Percentiles rank a stretch among this genome's conserved stretches.
Evolutionary conservation across 2,329 filamentous ascomycete genomes (phyloP).

Genomic region (Nakataea oryzae): DNA sequence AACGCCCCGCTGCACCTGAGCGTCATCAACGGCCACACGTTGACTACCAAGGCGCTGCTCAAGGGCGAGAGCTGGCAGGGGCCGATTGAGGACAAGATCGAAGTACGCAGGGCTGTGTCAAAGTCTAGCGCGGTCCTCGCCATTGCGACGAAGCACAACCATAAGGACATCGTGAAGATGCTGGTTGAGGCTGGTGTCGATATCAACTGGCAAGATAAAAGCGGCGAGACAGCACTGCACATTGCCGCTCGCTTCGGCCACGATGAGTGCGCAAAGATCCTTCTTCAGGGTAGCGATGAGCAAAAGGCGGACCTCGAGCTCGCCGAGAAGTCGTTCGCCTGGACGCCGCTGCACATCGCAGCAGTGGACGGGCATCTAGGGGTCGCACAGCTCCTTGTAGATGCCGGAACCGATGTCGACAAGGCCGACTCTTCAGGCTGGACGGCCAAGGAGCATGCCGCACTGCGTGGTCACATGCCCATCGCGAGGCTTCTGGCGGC

Average conservation of each 20-base stretch:
- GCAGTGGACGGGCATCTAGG: constrained; percentile 76
- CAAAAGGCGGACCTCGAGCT: constrained; percentile 71
- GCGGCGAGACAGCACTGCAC: constrained; percentile 85
- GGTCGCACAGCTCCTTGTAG: constrained; percentile 67
- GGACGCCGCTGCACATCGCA: constrained; percentile 92
- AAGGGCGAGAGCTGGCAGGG: constrained; percentile 71
- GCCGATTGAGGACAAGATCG: constrained; percentile 47
- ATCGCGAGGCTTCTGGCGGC: constrained; percentile 63
- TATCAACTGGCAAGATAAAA: constrained; percentile 85
- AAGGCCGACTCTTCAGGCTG: constrained; percentile 79
- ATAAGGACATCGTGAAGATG: constrained; percentile 71
- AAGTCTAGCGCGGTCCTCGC: constrained; percentile 83
- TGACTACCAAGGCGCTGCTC: constrained; percentile 74
- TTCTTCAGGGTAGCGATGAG: constrained; percentile 58
- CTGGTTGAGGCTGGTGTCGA: constrained; percentile 85
- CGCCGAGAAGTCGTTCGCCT: constrained; percentile 73
- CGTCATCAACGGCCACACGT: constrained; percentile 80
- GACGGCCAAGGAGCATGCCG: constrained; percentile 89
- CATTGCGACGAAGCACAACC: constrained; percentile 82
- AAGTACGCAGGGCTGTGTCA: constrained; percentile 58
- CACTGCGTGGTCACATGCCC: constrained; percentile 74
- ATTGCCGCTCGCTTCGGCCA: constrained; percentile 85
- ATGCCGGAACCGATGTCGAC: constrained; percentile 66
- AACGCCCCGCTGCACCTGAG: constrained; percentile 85
- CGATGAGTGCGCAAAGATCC: constrained; percentile 63